Base-by-base conservation (phyloP, 176 grass and related monocot genomes). In the Zizania latifolia region DNA sequence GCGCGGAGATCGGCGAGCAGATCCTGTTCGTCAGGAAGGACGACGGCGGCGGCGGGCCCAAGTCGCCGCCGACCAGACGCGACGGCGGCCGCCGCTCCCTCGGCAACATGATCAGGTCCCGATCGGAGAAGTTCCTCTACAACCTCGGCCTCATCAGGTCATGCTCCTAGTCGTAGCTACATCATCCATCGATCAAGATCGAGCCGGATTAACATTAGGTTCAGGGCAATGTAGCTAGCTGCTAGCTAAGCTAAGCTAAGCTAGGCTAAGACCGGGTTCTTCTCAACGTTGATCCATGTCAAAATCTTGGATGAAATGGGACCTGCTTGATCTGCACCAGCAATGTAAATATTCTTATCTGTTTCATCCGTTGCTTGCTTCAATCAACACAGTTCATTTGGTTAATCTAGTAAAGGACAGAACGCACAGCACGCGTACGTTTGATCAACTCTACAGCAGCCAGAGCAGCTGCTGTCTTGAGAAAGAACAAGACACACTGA, bases 71-170 rank as follows among this genome's bases (percentile, higher is more conserved):
- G n/a, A n/a, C n/a, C 8, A 56, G 36, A 0, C 58, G 69, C 62
- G 57, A 63, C 61, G 82, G n/a, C n/a, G n/a, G 83, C 10, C 67
- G 87, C 16, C 57, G 84, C 1, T 93, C 93, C 7, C 72, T 97
- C 23, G 82, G 93, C 15, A 93, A 84, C 79, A 85, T 97, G 87
- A 88, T 97, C 75, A 41, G 85, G 77, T 90, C 93, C 9, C 85
- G 93, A 17, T 97, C 93, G 8, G 93, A 97, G 90, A 93, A 93
- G 72, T 90, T 97, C 53, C 85, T 97, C 46, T 93, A 77, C 69
- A 97, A 93, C 65, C 86, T 93, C 15, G 93, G 93, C 0, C 81
- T 97, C 15, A 97, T 93, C 81, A 86, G 90, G 65, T 97, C 93
- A 0, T 88, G 82, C 85, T 89, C 93, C 23, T 90, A 88, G 69